Evolutionary conservation across 2,329 filamentous ascomycete genomes (phyloP).

Genomic region (Stromatinia cepivora): DNA sequence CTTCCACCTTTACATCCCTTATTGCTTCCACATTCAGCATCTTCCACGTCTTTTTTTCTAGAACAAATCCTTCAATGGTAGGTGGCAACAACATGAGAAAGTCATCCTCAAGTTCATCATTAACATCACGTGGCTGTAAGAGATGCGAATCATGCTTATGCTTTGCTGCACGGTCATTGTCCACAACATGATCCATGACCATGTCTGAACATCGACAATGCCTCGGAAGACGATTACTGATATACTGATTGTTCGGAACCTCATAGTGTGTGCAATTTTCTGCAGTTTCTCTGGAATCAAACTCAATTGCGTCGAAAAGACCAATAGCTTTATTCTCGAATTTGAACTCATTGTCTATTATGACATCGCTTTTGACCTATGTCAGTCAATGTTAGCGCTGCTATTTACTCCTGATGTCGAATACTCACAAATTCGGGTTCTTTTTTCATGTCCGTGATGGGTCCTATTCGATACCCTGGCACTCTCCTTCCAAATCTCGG

Average conservation of each 20-base stretch:
- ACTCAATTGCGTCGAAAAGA: background rate
- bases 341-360: background rate
- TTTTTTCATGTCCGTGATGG: background rate
- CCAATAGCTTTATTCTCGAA: constrained; percentile 6
- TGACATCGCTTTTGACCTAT: constrained; percentile 12
- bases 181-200: constrained; percentile 1
- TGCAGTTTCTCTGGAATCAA: background rate
- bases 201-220: background rate
- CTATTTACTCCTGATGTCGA: background rate
- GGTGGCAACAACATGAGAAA: constrained; percentile 12
- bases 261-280: background rate
- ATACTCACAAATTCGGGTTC: background rate
- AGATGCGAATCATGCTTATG: constrained; percentile 7
- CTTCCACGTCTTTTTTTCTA: constrained; percentile 2
- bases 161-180: constrained; percentile 4
- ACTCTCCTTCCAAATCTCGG: background rate
- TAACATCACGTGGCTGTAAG: background rate
- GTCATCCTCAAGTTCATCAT: background rate
- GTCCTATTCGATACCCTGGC: background rate
- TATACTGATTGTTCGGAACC: background rate
- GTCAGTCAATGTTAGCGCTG: background rate
- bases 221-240: background rate
- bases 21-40: background rate
- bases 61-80: background rate
- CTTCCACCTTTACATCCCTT: background rate